These are phyloP conservation scores for Byssochlamys sp. DNA, from an alignment of 2,329 filamentous ascomycete species.

Conservation along the genomic window DNA sequence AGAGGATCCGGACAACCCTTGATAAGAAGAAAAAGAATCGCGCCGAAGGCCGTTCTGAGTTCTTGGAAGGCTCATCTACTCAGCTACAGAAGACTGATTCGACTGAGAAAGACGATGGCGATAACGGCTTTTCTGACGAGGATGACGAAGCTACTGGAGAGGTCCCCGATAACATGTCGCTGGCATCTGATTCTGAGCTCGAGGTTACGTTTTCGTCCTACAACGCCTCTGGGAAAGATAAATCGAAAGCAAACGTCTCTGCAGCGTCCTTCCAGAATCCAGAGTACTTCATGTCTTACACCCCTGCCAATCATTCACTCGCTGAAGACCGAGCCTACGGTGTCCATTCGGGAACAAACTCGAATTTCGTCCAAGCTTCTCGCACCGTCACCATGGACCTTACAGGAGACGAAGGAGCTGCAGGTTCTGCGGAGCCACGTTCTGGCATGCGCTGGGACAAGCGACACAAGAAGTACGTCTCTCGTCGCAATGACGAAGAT, in stretches of 20 bases:
- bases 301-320: slow-evolving; percentile 66
- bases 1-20: slow-evolving; percentile 33
- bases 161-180: slow-evolving; percentile 43
- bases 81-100: slow-evolving; percentile 10
- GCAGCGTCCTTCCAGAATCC: slow-evolving; percentile 62
- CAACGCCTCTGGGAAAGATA: slow-evolving; percentile 36
- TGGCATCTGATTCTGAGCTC: slow-evolving; percentile 54
- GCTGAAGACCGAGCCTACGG: slow-evolving; percentile 89
- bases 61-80: slow-evolving; percentile 9
- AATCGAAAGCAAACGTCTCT: slow-evolving; percentile 44
- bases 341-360: slow-evolving; percentile 68
- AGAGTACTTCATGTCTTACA: slow-evolving; percentile 95
- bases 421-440: slow-evolving; percentile 67
- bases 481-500: slow-evolving; percentile 85
- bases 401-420: slow-evolving; percentile 70
- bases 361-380: slow-evolving; percentile 81
- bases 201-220: slow-evolving; percentile 62
- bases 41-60: slow-evolving; percentile 17
- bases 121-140: slow-evolving; percentile 28
- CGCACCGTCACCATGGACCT: slow-evolving; percentile 84
- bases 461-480: slow-evolving; percentile 89
- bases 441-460: slow-evolving; percentile 90
- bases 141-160: slow-evolving; percentile 32
- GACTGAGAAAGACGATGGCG: slow-evolving; percentile 29
- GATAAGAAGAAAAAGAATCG: slow-evolving; percentile 34